phyloP scores from a whole-genome alignment of 345 rosid genomes.

The Mangifera indica region DNA sequence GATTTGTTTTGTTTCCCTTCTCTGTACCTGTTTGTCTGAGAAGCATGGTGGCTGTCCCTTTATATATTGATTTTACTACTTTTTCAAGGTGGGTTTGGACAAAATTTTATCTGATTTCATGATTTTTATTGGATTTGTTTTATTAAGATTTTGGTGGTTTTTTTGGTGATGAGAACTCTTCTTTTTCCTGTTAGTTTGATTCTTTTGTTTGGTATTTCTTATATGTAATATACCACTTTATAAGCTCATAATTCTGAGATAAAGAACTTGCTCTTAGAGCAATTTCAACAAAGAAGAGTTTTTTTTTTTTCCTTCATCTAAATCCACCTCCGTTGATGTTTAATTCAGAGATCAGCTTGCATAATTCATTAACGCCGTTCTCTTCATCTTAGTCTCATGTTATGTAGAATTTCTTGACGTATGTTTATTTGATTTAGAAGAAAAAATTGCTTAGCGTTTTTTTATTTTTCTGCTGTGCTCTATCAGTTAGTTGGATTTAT shows the following conservation, averaged over 20 bases:
- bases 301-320: not conserved
- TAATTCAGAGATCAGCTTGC: not conserved
- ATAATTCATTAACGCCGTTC: not conserved
- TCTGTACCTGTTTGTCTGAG: not conserved
- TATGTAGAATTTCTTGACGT: not conserved
- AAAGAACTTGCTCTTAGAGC: not conserved
- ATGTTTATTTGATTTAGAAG: not conserved
- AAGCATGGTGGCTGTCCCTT: not conserved
- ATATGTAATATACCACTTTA: not conserved
- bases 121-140: not conserved
- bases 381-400: not conserved
- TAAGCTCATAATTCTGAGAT: not conserved
- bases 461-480: not conserved
- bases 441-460: not conserved
- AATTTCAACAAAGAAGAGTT: not conserved
- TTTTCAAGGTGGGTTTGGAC: not conserved
- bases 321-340: not conserved
- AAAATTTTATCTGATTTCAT: not conserved
- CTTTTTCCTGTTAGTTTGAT: constrained; percentile 11
- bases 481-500: not conserved
- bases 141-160: not conserved
- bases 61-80: not conserved
- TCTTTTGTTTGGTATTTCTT: not conserved
- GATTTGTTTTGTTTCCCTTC: not conserved
- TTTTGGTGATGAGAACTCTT: not conserved